Evolutionary conservation across 2,329 filamentous ascomycete genomes (phyloP).

Genomic region (Pseudonectria foliicola): DNA sequence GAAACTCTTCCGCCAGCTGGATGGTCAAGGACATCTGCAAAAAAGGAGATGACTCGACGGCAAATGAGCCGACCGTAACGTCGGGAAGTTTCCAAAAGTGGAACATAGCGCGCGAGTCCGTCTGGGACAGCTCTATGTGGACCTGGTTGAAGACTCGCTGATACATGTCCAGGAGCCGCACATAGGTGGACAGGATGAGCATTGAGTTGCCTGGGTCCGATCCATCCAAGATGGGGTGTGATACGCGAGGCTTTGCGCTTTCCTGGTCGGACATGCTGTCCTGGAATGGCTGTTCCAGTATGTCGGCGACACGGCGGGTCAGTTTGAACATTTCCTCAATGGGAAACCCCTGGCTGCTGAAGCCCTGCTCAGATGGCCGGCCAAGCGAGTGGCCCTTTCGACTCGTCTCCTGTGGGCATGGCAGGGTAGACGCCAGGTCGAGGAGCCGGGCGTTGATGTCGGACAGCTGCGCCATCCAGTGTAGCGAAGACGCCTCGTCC

Average conservation of each 20-base stretch:
- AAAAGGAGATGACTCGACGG: slow-evolving; percentile 32
- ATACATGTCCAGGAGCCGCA: slow-evolving; percentile 34
- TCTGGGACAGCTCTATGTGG: slow-evolving; percentile 24
- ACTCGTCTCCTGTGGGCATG: slow-evolving; percentile 18
- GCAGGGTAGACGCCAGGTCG: slow-evolving; percentile 29
- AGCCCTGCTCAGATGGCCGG: slow-evolving; percentile 17
- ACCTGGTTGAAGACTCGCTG: slow-evolving; percentile 32
- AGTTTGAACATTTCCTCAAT: slow-evolving; percentile 36
- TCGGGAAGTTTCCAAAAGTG: slow-evolving; percentile 33
- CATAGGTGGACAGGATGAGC: slow-evolving; percentile 33
- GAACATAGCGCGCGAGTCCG: slow-evolving; percentile 22
- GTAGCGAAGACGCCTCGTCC: slow-evolving; percentile 16
- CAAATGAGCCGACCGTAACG: slow-evolving; percentile 34
- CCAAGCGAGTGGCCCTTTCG: slow-evolving; percentile 12
- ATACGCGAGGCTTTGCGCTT: slow-evolving; percentile 1
- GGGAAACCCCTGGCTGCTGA: slow-evolving; percentile 26
- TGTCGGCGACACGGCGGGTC: slow-evolving; percentile 30
- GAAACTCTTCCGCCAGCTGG: slow-evolving; percentile 35
- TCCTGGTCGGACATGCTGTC: slow-evolving; percentile 3
- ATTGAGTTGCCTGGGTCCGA: slow-evolving; percentile 31
- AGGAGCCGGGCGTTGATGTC: slow-evolving; percentile 32
- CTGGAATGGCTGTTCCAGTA: slow-evolving; percentile 22
- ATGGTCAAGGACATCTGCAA: slow-evolving; percentile 36
- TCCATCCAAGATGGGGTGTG: slow-evolving; percentile 16
- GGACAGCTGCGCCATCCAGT: slow-evolving; percentile 34